Conservation (phyloP, 441 rosid genomes). For the Gossypium gossypioides region DNA sequence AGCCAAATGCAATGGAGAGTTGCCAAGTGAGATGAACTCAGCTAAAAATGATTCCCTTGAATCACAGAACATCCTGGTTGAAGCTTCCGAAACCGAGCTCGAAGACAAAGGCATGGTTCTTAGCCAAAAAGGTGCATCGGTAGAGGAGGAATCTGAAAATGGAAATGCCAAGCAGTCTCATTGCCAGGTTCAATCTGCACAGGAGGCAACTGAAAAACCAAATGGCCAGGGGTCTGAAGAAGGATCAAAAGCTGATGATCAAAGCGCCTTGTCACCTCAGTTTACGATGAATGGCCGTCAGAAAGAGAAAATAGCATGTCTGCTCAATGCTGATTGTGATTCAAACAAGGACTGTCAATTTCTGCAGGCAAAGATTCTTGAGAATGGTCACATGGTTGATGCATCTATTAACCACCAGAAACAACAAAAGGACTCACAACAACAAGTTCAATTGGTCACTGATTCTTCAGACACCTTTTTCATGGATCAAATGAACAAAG, state of each 20-base stretch:
- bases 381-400: conserved; percentile 11
- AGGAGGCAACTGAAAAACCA: conserved; percentile 6
- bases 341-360: conserved; percentile 6
- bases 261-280: conserved; percentile 13
- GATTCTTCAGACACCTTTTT: conserved; percentile 13
- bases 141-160: conserved; percentile 15
- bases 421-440: conserved; percentile 12
- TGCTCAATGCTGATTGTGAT: conserved; percentile 10
- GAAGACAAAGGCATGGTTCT: conserved; percentile 15
- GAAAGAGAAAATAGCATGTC: background rate
- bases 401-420: conserved; percentile 6
- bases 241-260: conserved; percentile 9
- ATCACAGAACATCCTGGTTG: conserved; percentile 3
- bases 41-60: conserved; percentile 6
- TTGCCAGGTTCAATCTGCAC: conserved; percentile 3
- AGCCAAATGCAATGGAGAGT: conserved; percentile 14
- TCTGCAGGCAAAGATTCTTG: conserved; percentile 17
- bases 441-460: conserved; percentile 6
- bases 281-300: conserved; percentile 10
- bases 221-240: background rate
- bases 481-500: background rate
- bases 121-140: conserved; percentile 10
- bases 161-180: conserved; percentile 14
- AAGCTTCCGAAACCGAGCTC: conserved; percentile 5
- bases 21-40: conserved; percentile 6